Evolutionary conservation across 352 stramenopile genomes (phyloP).

Genomic region (Pythium apleroticum): DNA sequence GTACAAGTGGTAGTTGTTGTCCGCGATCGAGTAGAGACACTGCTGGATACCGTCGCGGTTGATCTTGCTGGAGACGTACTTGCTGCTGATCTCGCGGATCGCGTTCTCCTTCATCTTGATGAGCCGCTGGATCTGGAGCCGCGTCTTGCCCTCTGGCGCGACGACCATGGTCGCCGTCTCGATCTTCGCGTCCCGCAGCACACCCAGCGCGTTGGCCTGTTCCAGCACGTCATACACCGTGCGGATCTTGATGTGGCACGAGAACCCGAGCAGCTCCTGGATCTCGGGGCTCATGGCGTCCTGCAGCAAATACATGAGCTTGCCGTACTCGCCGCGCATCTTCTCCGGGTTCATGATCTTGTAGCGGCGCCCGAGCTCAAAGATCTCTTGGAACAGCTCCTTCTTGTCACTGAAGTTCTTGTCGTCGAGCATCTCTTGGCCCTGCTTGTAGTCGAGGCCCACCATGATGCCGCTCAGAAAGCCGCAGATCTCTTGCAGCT

Average conservation of each 20-base stretch:
- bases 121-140: conserved; percentile 88
- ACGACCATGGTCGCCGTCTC: conserved; percentile 95
- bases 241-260: conserved; percentile 75
- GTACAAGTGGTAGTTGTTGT: conserved; percentile 98
- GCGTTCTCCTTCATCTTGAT: conserved; percentile 94
- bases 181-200: conserved; percentile 89
- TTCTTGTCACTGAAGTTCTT: conserved; percentile 90
- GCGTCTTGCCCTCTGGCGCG: conserved; percentile 87
- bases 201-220: conserved; percentile 53
- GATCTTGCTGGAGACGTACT: conserved; percentile 54
- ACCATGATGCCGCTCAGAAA: conserved; percentile 92
- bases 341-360: conserved; percentile 99
- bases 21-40: conserved; percentile 95
- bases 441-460: conserved; percentile 85
- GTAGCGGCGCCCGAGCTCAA: conserved; percentile 94
- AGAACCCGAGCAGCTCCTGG: conserved; percentile 86
- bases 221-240: conserved; percentile 89
- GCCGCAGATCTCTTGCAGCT: conserved; percentile 91
- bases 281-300: conserved; percentile 87
- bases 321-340: conserved; percentile 96
- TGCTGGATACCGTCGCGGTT: conserved; percentile 89
- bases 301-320: conserved; percentile 94
- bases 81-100: conserved; percentile 83
- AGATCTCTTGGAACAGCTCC: conserved; percentile 89
- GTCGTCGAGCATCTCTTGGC: conserved; percentile 85